Evolutionary conservation across 148 eudicot species (phyloP).

Genomic region (Rhododendron kiyosumense): DNA sequence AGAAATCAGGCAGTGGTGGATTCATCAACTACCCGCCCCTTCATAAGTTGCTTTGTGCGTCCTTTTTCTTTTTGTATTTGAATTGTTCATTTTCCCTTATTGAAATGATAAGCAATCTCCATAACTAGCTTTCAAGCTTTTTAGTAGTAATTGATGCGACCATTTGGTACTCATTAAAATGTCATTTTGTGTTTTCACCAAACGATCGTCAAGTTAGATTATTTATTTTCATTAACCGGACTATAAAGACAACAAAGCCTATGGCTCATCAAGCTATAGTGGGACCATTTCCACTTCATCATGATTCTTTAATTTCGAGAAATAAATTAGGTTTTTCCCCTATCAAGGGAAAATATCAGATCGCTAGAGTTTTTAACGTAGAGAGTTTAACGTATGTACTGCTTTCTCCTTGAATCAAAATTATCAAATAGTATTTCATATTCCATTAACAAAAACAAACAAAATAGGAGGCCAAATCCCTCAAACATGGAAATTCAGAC

Average conservation of each 20-base stretch:
- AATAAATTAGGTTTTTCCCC: not conserved
- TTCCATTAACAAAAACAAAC: not conserved
- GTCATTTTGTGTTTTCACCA: too few relatives aligned
- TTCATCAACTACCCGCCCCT: slow-evolving; percentile 22
- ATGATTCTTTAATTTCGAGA: not conserved
- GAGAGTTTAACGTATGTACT: not conserved
- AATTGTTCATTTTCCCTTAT: not conserved
- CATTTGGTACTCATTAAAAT: too few relatives aligned
- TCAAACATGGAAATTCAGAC: not conserved
- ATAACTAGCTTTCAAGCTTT: too few relatives aligned
- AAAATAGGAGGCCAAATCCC: not conserved
- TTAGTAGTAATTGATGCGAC: too few relatives aligned
- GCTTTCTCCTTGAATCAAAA: not conserved
- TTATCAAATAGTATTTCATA: not conserved
- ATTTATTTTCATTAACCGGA: too few relatives aligned
- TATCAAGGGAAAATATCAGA: not conserved
- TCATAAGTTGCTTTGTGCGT: not conserved
- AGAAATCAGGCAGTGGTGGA: slow-evolving; percentile 25
- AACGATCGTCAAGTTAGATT: too few relatives aligned
- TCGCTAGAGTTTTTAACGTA: not conserved
- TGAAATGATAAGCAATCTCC: not conserved
- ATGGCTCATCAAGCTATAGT: too few relatives aligned
- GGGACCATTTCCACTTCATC: not conserved
- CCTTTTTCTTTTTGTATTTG: not conserved
- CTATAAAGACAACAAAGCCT: not conserved